These are phyloP conservation scores for Termitomyces sp. DNA, from an alignment of 768 basidiomycete species.

Conservation along the genomic window DNA sequence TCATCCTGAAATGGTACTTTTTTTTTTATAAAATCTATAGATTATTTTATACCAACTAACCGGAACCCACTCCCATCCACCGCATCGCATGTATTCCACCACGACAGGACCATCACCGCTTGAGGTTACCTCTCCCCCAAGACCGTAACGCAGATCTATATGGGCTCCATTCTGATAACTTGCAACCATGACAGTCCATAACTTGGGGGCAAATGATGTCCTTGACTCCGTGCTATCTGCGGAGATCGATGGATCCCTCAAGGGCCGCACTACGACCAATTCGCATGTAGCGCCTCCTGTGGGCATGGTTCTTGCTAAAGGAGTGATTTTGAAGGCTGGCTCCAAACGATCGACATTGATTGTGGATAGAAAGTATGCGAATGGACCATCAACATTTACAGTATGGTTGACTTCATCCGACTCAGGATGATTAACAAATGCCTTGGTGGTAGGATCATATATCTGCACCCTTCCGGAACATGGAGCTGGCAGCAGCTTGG, in stretches of 20 bases:
- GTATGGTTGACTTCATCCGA: constrained; percentile 25
- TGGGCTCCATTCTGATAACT: constrained; percentile 81
- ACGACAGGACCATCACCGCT: constrained; percentile 47
- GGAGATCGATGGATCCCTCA: constrained; percentile 44
- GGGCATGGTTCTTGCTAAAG: constrained; percentile 45
- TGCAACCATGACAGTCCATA: constrained; percentile 47
- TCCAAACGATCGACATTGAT: constrained; percentile 86
- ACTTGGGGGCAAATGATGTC: constrained; percentile 44
- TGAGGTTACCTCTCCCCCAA: constrained; percentile 31
- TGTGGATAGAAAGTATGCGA: constrained; percentile 80
- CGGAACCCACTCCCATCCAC: constrained; percentile 84
- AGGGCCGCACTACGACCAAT: constrained; percentile 70
- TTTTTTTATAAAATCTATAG: background rate
- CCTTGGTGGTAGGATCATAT: constrained; percentile 48
- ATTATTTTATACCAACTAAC: constrained; percentile 27
- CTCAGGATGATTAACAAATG: constrained; percentile 40
- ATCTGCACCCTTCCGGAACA: constrained; percentile 39
- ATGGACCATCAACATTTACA: constrained; percentile 66
- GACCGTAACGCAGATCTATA: constrained; percentile 50
- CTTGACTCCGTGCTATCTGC: constrained; percentile 38
- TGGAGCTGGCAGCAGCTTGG: constrained; percentile 48
- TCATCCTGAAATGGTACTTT: constrained; percentile 39
- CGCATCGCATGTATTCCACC: constrained; percentile 75
- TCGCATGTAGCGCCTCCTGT: constrained; percentile 53
- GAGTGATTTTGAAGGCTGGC: constrained; percentile 71